These are phyloP conservation scores for Pluteus cervinus DNA, from an alignment of 768 basidiomycete genomes.

Conservation along the genomic window DNA sequence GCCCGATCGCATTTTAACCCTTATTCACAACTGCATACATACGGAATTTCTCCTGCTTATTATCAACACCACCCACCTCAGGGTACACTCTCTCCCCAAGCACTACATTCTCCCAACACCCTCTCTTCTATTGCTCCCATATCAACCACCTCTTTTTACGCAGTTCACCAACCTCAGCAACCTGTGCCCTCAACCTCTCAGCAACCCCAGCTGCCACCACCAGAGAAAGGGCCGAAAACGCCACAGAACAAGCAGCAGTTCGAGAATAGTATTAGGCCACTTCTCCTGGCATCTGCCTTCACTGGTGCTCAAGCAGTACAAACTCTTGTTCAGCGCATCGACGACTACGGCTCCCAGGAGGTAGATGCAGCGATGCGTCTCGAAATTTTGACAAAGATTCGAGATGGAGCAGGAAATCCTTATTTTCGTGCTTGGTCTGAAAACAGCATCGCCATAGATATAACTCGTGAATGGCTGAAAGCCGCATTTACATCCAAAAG, in stretches of 20 bases:
- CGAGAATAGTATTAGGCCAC: constrained; percentile 42
- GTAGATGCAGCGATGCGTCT: constrained; percentile 60
- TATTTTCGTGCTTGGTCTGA: constrained; percentile 86
- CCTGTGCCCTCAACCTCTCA: constrained; percentile 10
- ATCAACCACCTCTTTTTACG: constrained; percentile 28
- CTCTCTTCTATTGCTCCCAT: constrained; percentile 32
- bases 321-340: constrained; percentile 52
- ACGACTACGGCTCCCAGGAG: constrained; percentile 54
- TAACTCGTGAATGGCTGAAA: constrained; percentile 80
- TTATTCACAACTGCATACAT: constrained; percentile 12
- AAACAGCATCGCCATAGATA: constrained; percentile 66
- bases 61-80: constrained; percentile 36
- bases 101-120: constrained; percentile 52
- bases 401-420: constrained; percentile 80
- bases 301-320: constrained; percentile 65
- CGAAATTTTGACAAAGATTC: constrained; percentile 74
- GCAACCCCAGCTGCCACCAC: constrained; percentile 14
- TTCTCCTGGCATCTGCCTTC: constrained; percentile 54
- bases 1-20: constrained; percentile 18
- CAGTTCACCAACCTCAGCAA: constrained; percentile 11
- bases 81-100: constrained; percentile 65
- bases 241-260: constrained; percentile 55
- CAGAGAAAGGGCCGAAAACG: constrained; percentile 22
- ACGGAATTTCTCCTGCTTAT: constrained; percentile 15
- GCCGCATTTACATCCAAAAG: constrained; percentile 52